A percentile compares a stretch with the other conserved stretches of the same genome.
Evolutionary conservation across 164 flowering plant genomes (phyloP).

Genomic region (Magnolia changhungtana): DNA sequence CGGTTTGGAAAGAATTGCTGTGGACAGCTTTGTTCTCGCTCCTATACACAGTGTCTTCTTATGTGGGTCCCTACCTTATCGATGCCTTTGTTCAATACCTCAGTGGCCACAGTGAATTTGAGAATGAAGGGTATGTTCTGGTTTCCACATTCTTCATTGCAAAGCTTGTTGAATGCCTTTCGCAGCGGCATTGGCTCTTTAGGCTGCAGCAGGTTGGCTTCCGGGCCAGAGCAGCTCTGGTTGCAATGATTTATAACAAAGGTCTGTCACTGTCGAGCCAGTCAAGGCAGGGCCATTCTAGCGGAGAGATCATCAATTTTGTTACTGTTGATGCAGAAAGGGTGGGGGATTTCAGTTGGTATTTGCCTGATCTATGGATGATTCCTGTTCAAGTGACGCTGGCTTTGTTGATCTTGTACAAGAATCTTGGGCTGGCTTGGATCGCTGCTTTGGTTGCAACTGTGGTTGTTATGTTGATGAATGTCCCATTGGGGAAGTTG

Average conservation of each 20-base stretch:
- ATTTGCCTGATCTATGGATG: constrained; percentile 70
- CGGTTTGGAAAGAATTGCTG: constrained; percentile 39
- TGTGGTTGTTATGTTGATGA: constrained; percentile 46
- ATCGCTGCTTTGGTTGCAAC: constrained; percentile 55
- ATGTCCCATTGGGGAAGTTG: constrained; percentile 49
- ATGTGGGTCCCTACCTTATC: constrained; percentile 77
- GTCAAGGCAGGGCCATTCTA: constrained; percentile 54
- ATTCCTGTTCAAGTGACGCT: constrained; percentile 48
- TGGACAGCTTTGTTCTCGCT: constrained; percentile 36
- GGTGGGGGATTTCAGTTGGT: constrained; percentile 53
- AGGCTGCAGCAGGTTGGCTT: constrained; percentile 44
- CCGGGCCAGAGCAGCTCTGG: constrained; percentile 43
- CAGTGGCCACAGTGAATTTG: constrained; percentile 33
- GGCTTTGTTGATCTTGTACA: constrained; percentile 57
- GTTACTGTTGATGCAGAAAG: constrained; percentile 77
- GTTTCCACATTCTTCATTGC: constrained; percentile 49
- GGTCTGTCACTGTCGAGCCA: constrained; percentile 56
- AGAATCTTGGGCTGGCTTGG: constrained; percentile 58
- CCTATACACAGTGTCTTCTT: constrained; percentile 40
- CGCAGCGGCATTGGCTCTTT: constrained; percentile 62
- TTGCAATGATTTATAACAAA: constrained; percentile 51
- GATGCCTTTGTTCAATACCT: constrained; percentile 63
- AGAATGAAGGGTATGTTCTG: constrained; percentile 49
- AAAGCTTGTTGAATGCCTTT: constrained; percentile 58
- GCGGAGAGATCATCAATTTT: constrained; percentile 73